These are phyloP conservation scores for Aspergillus fischeri DNA, from an alignment of 2,329 filamentous ascomycete genomes.

Conservation along the genomic window DNA sequence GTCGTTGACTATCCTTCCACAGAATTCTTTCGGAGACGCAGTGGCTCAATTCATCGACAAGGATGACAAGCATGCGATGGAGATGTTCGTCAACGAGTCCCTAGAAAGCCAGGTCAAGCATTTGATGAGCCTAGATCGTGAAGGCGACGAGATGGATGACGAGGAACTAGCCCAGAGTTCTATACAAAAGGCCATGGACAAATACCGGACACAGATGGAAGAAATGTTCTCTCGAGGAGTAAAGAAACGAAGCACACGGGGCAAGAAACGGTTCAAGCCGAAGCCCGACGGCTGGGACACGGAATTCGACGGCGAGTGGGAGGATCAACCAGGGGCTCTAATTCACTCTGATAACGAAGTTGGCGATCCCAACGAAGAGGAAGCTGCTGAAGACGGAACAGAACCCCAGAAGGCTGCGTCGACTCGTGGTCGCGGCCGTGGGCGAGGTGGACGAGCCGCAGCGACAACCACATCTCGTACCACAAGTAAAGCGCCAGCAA, in stretches of 20 bases:
- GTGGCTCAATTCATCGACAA: slow-evolving; percentile 92
- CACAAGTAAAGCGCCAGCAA: slow-evolving; percentile 28
- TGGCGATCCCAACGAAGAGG: slow-evolving; percentile 44
- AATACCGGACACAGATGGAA: slow-evolving; percentile 66
- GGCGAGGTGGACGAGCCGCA: slow-evolving; percentile 42
- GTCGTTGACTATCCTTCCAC: slow-evolving; percentile 85
- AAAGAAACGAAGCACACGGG: slow-evolving; percentile 46
- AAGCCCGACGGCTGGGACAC: slow-evolving; percentile 81
- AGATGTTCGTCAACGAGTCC: slow-evolving; percentile 70
- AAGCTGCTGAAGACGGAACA: slow-evolving; percentile 46
- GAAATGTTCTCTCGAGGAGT: slow-evolving; percentile 65
- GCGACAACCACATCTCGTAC: slow-evolving; percentile 35
- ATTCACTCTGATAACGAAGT: slow-evolving; percentile 51
- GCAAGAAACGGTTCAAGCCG: slow-evolving; percentile 63
- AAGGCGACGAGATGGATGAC: slow-evolving; percentile 66
- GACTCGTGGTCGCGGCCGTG: slow-evolving; percentile 46
- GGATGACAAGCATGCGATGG: slow-evolving; percentile 89
- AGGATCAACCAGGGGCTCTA: slow-evolving; percentile 67
- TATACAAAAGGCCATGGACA: slow-evolving; percentile 69
- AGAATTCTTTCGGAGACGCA: slow-evolving; percentile 88
- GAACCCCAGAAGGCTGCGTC: slow-evolving; percentile 35
- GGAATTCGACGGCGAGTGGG: slow-evolving; percentile 85
- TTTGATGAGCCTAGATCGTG: slow-evolving; percentile 62
- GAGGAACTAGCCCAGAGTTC: slow-evolving; percentile 65
- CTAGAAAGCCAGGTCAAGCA: slow-evolving; percentile 67